phyloP scores from a whole-genome alignment of 2,329 filamentous ascomycete genomes.

The Colletotrichum liriopes region DNA sequence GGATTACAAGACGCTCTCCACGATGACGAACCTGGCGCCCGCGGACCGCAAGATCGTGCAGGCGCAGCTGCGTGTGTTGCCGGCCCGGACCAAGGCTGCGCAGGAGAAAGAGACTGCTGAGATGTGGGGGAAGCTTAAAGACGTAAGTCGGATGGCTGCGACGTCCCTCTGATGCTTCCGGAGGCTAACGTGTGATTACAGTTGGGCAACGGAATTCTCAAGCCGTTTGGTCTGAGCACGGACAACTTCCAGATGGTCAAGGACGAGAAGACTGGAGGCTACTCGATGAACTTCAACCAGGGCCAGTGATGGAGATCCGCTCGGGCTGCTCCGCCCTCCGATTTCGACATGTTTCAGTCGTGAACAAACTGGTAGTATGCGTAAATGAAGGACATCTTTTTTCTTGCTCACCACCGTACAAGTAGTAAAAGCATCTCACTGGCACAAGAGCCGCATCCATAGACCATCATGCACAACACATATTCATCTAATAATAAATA shows the following conservation, averaged over 20 bases:
- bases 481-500: background rate
- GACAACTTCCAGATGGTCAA: conserved; percentile 96
- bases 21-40: conserved; percentile 72
- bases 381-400: no score
- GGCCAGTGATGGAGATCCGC: conserved; percentile 4
- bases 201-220: conserved; percentile 91
- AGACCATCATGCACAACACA: background rate
- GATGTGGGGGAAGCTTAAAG: conserved; percentile 98
- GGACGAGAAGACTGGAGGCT: conserved; percentile 90
- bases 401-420: no score
- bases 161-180: background rate
- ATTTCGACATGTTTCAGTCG: no score
- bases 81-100: conserved; percentile 79
- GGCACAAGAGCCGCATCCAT: background rate
- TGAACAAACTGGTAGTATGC: background rate
- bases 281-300: conserved; percentile 90
- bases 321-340: no score
- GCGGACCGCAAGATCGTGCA: conserved; percentile 80
- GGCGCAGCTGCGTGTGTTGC: conserved; percentile 76
- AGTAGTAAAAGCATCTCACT: background rate
- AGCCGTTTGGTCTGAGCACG: conserved; percentile 93
- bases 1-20: conserved; percentile 81
- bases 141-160: conserved; percentile 62
- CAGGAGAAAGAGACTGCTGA: conserved; percentile 92
- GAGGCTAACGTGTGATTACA: conserved; percentile 50